Evolutionary conservation across 148 eudicot species (phyloP).

Genomic region (Fagopyrum esculentum): DNA sequence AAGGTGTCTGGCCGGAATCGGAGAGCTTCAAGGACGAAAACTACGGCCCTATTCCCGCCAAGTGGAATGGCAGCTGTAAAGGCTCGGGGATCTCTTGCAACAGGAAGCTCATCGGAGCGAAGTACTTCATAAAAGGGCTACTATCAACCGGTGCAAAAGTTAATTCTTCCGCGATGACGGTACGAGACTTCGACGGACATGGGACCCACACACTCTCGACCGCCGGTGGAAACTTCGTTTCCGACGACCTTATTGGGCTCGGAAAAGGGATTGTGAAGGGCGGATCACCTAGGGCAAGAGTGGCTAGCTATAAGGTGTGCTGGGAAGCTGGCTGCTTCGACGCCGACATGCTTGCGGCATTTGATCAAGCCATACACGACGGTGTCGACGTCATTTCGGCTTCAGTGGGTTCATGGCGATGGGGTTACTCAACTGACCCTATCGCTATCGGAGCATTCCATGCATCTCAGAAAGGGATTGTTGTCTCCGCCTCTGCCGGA

Average conservation of each 20-base stretch:
- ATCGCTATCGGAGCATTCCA: slow-evolving; percentile 43
- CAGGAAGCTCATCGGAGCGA: slow-evolving; percentile 27
- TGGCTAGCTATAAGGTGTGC: slow-evolving; percentile 20
- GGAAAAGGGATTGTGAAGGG: slow-evolving; percentile 10
- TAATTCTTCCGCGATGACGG: background rate
- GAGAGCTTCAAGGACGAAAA: slow-evolving; percentile 48
- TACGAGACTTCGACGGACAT: slow-evolving; percentile 12
- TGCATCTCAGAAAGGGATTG: slow-evolving; percentile 34
- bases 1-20: slow-evolving; percentile 84
- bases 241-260: background rate
- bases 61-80: slow-evolving; percentile 61
- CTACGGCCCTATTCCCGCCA: slow-evolving; percentile 56
- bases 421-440: slow-evolving; percentile 27
- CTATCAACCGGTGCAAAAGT: background rate
- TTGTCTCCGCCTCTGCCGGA: slow-evolving; percentile 44
- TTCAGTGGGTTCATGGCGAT: slow-evolving; percentile 30
- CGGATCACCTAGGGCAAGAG: slow-evolving; percentile 8
- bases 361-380: slow-evolving; percentile 43
- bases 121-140: slow-evolving; percentile 16
- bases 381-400: slow-evolving; percentile 47
- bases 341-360: slow-evolving; percentile 44
- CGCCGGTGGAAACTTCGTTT: slow-evolving; percentile 12
- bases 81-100: slow-evolving; percentile 4
- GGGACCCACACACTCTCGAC: slow-evolving; percentile 19
- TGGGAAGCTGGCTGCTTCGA: background rate